These are phyloP conservation scores for Pseudognaphalium luteoalbum DNA, from an alignment of 129 eudicot species.

Conservation along the genomic window DNA sequence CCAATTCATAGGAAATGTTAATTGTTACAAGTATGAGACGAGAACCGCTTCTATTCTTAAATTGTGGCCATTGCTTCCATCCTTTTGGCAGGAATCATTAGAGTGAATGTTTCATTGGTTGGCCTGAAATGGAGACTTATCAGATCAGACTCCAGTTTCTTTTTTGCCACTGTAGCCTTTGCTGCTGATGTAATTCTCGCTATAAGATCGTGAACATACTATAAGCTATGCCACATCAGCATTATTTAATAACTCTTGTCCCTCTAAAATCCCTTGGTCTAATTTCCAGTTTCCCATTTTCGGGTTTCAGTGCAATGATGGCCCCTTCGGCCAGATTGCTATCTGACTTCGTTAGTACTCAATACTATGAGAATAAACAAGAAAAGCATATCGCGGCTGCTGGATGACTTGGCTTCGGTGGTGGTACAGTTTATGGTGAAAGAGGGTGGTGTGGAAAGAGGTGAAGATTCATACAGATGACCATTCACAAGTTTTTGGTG, in stretches of 20 bases:
- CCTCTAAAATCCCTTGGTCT: constrained; percentile 70
- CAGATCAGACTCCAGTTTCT: constrained; percentile 59
- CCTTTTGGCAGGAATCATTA: constrained; percentile 54
- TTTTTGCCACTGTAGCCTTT: constrained; percentile 68
- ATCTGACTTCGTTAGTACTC: constrained; percentile 68
- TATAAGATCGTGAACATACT: not conserved
- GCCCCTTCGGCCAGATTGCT: constrained; percentile 69
- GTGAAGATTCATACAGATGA: constrained; percentile 47
- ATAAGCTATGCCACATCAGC: not conserved
- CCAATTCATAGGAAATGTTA: no score
- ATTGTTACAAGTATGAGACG: not conserved
- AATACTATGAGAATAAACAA: constrained; percentile 68
- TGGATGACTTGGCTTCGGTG: not conserved
- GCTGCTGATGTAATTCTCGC: constrained; percentile 34
- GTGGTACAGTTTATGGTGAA: not conserved
- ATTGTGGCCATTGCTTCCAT: constrained; percentile 43
- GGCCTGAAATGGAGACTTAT: constrained; percentile 63
- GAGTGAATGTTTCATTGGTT: constrained; percentile 58
- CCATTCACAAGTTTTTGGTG: constrained; percentile 27
- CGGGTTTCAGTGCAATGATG: constrained; percentile 73
- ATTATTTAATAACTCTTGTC: constrained; percentile 36
- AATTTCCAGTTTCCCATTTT: constrained; percentile 76
- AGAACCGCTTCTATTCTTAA: constrained; percentile 48
- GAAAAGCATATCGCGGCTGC: constrained; percentile 36
- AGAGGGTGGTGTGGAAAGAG: constrained; percentile 42